Evolutionary conservation across 2,329 filamentous ascomycete species (phyloP).

Genomic region (Aureobasidium sp.): DNA sequence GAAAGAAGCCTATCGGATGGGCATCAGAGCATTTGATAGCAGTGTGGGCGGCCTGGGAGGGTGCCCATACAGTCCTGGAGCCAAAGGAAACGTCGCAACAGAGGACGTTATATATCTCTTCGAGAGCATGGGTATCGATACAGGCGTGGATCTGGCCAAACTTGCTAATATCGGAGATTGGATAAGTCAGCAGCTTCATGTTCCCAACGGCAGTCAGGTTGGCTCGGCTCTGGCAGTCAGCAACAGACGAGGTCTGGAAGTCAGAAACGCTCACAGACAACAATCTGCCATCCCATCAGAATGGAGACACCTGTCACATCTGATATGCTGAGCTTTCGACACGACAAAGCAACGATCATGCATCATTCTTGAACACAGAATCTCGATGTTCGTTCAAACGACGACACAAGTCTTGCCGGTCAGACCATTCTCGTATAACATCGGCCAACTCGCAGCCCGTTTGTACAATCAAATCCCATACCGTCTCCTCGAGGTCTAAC

Average conservation of each 20-base stretch:
- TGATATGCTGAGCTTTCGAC: not conserved
- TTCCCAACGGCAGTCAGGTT: conserved; percentile 57
- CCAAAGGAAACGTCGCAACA: conserved; percentile 78
- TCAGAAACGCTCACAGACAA: not conserved
- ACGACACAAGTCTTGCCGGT: conserved; percentile 15
- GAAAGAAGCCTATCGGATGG: conserved; percentile 67
- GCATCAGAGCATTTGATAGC: conserved; percentile 70
- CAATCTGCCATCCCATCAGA: not conserved
- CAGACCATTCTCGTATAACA: conserved; percentile 19
- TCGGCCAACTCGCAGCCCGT: conserved; percentile 21
- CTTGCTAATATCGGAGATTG: conserved; percentile 63
- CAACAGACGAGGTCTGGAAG: not conserved
- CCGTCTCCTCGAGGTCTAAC: conserved; percentile 21
- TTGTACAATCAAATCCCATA: conserved; percentile 22
- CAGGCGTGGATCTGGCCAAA: conserved; percentile 62
- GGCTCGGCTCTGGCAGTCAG: conserved; percentile 47
- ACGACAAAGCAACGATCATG: not conserved
- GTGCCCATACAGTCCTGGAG: conserved; percentile 77
- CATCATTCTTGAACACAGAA: not conserved
- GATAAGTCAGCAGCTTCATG: conserved; percentile 60
- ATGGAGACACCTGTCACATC: not conserved
- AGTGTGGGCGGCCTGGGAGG: conserved; percentile 76
- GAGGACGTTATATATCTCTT: conserved; percentile 75
- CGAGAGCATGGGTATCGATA: conserved; percentile 66
- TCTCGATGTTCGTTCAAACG: conserved; percentile 18